Conservation (phyloP, 2,329 filamentous ascomycete species). For the Hypoxylon sp. region DNA sequence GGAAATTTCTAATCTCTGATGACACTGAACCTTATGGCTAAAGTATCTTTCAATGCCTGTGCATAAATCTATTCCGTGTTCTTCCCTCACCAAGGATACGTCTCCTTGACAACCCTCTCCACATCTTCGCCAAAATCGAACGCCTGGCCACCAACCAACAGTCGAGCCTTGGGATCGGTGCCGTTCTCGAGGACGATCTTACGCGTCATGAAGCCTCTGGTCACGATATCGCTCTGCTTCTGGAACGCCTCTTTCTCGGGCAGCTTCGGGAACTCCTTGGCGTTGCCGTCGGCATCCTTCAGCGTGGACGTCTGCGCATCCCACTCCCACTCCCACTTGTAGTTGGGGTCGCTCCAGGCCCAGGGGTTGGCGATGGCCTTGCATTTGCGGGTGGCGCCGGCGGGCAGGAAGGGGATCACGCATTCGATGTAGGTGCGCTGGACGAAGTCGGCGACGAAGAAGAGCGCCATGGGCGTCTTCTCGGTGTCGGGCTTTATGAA, state of each 20-base stretch:
- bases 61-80: background rate
- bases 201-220: slow-evolving; percentile 48
- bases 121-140: slow-evolving; percentile 53
- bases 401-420: slow-evolving; percentile 51
- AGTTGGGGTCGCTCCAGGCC: slow-evolving; percentile 50
- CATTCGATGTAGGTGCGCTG: slow-evolving; percentile 52
- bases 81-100: slow-evolving; percentile 17
- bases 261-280: slow-evolving; percentile 48
- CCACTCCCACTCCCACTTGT: slow-evolving; percentile 53
- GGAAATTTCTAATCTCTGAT: background rate
- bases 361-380: slow-evolving; percentile 53
- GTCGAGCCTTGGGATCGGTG: slow-evolving; percentile 47
- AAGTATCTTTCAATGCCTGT: background rate
- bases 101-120: slow-evolving; percentile 25
- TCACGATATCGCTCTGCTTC: slow-evolving; percentile 41
- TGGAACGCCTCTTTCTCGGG: slow-evolving; percentile 14
- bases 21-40: background rate
- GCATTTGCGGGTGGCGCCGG: slow-evolving; percentile 51
- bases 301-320: slow-evolving; percentile 45
- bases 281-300: slow-evolving; percentile 44
- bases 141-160: slow-evolving; percentile 46
- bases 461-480: slow-evolving; percentile 45
- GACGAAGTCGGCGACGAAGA: slow-evolving; percentile 52
- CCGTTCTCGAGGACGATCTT: slow-evolving; percentile 52
- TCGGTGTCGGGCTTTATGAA: slow-evolving; percentile 45